Percentiles rank a stretch among this genome's conserved stretches.
These are phyloP conservation scores for Mariannaea sp. DNA, from an alignment of 2,329 filamentous ascomycete species.

Conservation along the genomic window DNA sequence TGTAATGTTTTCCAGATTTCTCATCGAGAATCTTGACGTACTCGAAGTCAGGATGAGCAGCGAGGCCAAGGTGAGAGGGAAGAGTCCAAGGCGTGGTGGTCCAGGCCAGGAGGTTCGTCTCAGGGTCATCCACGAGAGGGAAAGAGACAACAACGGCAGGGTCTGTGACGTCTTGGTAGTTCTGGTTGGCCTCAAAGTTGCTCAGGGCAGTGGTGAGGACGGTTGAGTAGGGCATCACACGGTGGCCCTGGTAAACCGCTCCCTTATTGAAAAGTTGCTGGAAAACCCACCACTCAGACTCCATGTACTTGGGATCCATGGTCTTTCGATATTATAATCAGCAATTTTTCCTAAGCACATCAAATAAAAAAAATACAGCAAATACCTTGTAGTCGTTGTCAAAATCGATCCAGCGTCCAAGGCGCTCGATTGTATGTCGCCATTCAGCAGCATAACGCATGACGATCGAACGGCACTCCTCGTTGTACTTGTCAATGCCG, in stretches of 20 bases:
- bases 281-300: constrained; percentile 96
- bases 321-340: constrained; percentile 58
- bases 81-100: constrained; percentile 89
- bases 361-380: neutral
- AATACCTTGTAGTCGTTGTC: constrained; percentile 91
- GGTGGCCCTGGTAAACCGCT: constrained; percentile 85
- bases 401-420: constrained; percentile 97
- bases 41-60: constrained; percentile 80
- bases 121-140: constrained; percentile 76
- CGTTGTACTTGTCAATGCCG: constrained; percentile 88
- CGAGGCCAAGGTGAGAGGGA: constrained; percentile 78
- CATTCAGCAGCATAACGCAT: constrained; percentile 90
- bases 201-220: constrained; percentile 86
- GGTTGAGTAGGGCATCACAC: constrained; percentile 95
- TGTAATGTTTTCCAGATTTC: constrained; percentile 79
- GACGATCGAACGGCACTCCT: constrained; percentile 88
- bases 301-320: constrained; percentile 96
- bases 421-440: constrained; percentile 82
- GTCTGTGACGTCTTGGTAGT: constrained; percentile 92
- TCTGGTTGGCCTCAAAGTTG: constrained; percentile 93
- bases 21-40: constrained; percentile 88
- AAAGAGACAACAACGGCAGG: constrained; percentile 89
- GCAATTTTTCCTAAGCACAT: neutral
- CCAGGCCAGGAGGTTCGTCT: constrained; percentile 80
- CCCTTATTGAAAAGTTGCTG: constrained; percentile 91